These are phyloP conservation scores for Zymoseptoria ardabiliae DNA, from an alignment of 2,329 filamentous ascomycete species.

Conservation along the genomic window DNA sequence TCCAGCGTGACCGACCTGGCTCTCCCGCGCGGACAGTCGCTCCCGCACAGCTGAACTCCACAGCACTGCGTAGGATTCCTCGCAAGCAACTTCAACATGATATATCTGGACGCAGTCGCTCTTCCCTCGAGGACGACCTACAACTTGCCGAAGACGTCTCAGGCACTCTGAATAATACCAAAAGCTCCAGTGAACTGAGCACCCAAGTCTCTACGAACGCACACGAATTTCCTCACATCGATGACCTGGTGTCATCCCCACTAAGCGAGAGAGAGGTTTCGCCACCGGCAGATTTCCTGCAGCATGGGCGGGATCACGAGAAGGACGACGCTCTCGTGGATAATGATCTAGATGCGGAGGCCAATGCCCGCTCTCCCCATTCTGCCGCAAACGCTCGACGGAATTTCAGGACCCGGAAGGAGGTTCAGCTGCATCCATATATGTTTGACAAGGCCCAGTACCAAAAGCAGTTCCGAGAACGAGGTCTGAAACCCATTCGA, in stretches of 20 bases:
- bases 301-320: neutral
- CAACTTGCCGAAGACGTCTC: neutral
- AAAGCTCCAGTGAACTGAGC: neutral
- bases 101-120: neutral
- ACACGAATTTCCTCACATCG: neutral
- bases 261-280: conserved; percentile 23
- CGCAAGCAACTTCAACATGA: neutral
- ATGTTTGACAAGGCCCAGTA: conserved; percentile 39
- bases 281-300: conserved; percentile 8
- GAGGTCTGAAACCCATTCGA: conserved; percentile 38
- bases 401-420: conserved; percentile 38
- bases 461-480: conserved; percentile 35
- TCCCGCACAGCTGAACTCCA: neutral
- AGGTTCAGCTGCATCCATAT: conserved; percentile 45
- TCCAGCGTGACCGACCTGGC: neutral
- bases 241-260: conserved; percentile 18
- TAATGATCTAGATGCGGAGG: conserved; percentile 1
- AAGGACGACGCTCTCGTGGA: neutral
- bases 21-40: neutral
- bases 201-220: neutral
- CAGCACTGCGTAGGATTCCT: neutral
- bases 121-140: neutral
- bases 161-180: neutral
- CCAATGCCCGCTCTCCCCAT: neutral
- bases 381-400: conserved; percentile 16